Evolutionary conservation across 495 filamentous ascomycete species (phyloP).

Genomic region (Parathielavia appendiculata): DNA sequence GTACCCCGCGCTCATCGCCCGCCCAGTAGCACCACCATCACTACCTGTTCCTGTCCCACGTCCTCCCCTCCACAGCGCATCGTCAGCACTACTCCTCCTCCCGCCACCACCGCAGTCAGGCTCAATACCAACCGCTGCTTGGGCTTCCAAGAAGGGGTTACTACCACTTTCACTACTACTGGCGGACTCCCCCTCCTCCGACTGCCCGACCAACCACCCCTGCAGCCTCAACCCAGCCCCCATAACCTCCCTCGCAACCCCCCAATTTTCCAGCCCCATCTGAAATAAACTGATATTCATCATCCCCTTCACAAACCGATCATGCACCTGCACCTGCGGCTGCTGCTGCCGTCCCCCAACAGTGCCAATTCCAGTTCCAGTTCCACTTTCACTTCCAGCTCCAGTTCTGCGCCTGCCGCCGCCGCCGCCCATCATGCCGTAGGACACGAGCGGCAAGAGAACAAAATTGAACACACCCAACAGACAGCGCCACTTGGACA

Average conservation of each 20-base stretch:
- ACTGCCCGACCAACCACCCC: conserved; percentile 27
- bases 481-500: conserved; percentile 29
- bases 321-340: conserved; percentile 22
- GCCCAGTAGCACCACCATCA: too few species aligned
- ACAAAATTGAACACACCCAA: conserved; percentile 33
- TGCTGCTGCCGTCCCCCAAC: background rate
- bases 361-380: too few species aligned
- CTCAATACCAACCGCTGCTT: background rate
- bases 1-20: too few species aligned
- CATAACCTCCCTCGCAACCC: conserved; percentile 27
- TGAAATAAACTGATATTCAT: conserved; percentile 30
- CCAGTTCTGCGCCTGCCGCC: too few species aligned
- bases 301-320: conserved; percentile 34
- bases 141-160: background rate
- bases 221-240: conserved; percentile 26
- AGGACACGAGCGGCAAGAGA: too few species aligned
- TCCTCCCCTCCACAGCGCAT: background rate
- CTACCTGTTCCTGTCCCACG: too few species aligned
- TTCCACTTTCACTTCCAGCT: too few species aligned
- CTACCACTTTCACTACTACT: too few species aligned
- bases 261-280: conserved; percentile 38
- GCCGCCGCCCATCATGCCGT: too few species aligned
- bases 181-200: background rate
- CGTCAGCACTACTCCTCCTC: background rate
- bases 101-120: background rate